A percentile compares a stretch with the other conserved stretches of the same genome.
phyloP scores from a whole-genome alignment of 2,329 filamentous ascomycete species.

The Domatiomyces catenatus region DNA sequence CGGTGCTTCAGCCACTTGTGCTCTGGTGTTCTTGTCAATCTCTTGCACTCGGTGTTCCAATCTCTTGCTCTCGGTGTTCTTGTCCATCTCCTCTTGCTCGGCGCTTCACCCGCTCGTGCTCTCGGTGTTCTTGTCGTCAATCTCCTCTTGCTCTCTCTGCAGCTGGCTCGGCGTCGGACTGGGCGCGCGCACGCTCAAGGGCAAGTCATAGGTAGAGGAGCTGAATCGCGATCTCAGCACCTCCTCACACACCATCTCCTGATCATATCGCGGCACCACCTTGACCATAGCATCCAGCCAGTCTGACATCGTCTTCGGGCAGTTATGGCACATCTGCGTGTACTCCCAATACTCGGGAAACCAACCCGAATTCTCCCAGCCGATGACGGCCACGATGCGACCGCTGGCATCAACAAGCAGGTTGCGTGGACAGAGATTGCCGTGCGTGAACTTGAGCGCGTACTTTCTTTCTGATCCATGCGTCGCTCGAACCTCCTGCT shows the following conservation, averaged over 20 bases:
- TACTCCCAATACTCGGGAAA: conserved; percentile 22
- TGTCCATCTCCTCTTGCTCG: too few relatives aligned
- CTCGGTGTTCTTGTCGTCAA: conserved; percentile 15
- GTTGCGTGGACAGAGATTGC: conserved; percentile 19
- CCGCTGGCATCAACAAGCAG: conserved; percentile 18
- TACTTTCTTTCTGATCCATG: conserved; percentile 14
- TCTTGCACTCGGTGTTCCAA: too few relatives aligned
- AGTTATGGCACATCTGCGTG: conserved; percentile 17
- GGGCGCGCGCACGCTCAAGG: conserved; percentile 12
- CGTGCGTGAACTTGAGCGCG: conserved; percentile 20
- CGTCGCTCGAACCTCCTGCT: conserved; percentile 11
- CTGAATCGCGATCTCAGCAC: conserved; percentile 10
- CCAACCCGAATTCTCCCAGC: conserved; percentile 21
- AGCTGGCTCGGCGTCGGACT: conserved; percentile 11
- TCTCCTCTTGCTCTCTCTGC: conserved; percentile 10
- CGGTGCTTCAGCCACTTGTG: too few relatives aligned
- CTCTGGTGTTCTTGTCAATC: too few relatives aligned
- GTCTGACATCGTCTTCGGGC: conserved; percentile 10
- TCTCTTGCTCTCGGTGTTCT: too few relatives aligned
- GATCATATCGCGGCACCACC: conserved; percentile 13
- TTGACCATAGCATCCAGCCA: conserved; percentile 15
- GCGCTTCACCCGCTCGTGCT: conserved; percentile 12
- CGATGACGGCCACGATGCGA: conserved; percentile 18
- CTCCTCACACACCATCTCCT: conserved; percentile 14
- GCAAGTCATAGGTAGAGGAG: conserved; percentile 12